Evolutionary conservation across 73 alveolate genomes (phyloP).

Genomic region (Blepharisma stoltei): DNA sequence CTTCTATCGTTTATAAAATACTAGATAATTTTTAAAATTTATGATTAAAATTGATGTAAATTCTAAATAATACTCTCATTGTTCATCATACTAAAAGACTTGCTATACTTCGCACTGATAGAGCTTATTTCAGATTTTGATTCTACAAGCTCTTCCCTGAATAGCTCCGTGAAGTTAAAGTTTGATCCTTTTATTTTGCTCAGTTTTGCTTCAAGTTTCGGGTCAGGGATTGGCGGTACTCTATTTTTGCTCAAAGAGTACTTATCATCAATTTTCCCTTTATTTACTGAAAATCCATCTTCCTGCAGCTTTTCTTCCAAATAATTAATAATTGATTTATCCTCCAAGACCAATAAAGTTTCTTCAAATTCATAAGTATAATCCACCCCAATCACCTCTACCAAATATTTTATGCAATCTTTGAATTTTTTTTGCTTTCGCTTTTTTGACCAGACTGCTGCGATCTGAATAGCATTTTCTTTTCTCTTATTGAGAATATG

Average conservation of each 20-base stretch:
- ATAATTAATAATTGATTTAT: neutral
- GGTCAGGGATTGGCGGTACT: neutral
- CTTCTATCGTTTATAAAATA: no score
- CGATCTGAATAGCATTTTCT: slow-evolving; percentile 13
- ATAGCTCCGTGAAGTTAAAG: slow-evolving; percentile 1
- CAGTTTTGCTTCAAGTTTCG: neutral
- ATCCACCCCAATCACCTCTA: slow-evolving; percentile 13
- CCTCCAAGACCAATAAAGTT: slow-evolving; percentile 15
- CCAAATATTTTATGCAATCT: slow-evolving; percentile 3
- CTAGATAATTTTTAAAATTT: no score
- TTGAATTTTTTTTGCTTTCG: neutral
- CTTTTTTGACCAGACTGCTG: slow-evolving; percentile 24
- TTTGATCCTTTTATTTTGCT: slow-evolving; percentile 2
- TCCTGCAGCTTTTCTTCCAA: neutral
- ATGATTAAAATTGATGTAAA: no score
- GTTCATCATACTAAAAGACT: no score
- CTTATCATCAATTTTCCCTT: slow-evolving; percentile 15
- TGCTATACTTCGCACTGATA: neutral
- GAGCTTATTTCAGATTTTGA: slow-evolving; percentile 1
- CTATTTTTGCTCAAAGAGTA: slow-evolving; percentile 20
- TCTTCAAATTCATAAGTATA: slow-evolving; percentile 21
- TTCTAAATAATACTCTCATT: no score
- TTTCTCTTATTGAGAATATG: slow-evolving; percentile 22
- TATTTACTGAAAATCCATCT: slow-evolving; percentile 13
- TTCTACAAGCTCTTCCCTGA: slow-evolving; percentile 19